Percentiles rank a stretch among this genome's conserved stretches.
phyloP scores from a whole-genome alignment of 108 stramenopile genomes.

The Cyclotella choctawhatcheeana region DNA sequence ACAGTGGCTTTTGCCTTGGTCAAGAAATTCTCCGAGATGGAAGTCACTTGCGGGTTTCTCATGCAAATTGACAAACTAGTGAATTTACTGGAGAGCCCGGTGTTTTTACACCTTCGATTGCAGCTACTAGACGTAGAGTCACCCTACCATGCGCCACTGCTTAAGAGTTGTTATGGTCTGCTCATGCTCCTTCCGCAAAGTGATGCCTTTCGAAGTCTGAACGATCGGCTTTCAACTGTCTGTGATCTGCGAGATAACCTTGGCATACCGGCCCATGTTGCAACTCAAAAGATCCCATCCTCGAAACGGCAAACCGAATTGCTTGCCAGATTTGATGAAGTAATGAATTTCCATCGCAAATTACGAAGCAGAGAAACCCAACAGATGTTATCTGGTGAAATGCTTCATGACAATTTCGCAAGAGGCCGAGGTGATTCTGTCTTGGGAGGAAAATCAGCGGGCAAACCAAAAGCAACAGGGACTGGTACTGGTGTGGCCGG shows the following conservation, averaged over 20 bases:
- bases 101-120: slow-evolving; percentile 96
- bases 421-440: slow-evolving; percentile 18
- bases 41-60: slow-evolving; percentile 96
- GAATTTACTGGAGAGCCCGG: slow-evolving; percentile 96
- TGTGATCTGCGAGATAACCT: slow-evolving; percentile 90
- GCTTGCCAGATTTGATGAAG: slow-evolving; percentile 44
- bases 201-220: slow-evolving; percentile 87
- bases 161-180: slow-evolving; percentile 95
- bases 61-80: slow-evolving; percentile 99
- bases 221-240: slow-evolving; percentile 85
- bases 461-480: slow-evolving; percentile 10
- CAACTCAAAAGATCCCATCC: slow-evolving; percentile 2
- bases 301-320: slow-evolving; percentile 34
- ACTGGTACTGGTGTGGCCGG: slow-evolving; percentile 15
- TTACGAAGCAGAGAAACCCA: slow-evolving; percentile 41
- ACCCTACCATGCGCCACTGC: slow-evolving; percentile 83
- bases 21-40: slow-evolving; percentile 85
- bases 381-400: slow-evolving; percentile 25
- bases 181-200: slow-evolving; percentile 96
- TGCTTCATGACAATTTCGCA: slow-evolving; percentile 16
- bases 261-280: slow-evolving; percentile 54
- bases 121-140: slow-evolving; percentile 94
- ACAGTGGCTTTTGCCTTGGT: slow-evolving; percentile 93
- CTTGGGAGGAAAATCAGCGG: slow-evolving; percentile 1
- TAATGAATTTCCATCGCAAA: slow-evolving; percentile 51